These are phyloP conservation scores for Ogataea methanolica DNA, from an alignment of 805 yeast genomes.

Conservation along the genomic window DNA sequence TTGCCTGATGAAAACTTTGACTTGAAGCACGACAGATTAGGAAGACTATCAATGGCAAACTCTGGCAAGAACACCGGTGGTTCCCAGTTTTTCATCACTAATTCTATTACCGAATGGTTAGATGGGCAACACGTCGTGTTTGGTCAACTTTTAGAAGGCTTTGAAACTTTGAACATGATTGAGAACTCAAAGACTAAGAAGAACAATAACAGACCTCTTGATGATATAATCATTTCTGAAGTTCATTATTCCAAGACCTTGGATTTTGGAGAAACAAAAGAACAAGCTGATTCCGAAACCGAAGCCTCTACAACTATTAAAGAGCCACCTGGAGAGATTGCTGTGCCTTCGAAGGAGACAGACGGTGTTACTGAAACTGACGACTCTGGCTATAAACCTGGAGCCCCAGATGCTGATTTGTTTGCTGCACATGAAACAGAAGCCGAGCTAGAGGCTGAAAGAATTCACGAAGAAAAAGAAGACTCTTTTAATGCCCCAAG, in stretches of 20 bases:
- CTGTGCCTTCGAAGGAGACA: not conserved
- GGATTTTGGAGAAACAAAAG: not conserved
- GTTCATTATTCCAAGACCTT: constrained; percentile 8
- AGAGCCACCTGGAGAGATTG: not conserved
- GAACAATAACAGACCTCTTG: constrained; percentile 37
- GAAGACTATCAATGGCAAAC: constrained; percentile 49
- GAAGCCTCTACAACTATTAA: not conserved
- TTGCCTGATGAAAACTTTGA: constrained; percentile 71
- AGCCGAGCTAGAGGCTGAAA: constrained; percentile 1
- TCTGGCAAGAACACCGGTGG: constrained; percentile 55
- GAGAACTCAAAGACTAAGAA: constrained; percentile 49
- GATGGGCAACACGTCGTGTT: constrained; percentile 70
- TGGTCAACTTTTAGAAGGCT: constrained; percentile 70
- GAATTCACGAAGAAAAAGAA: constrained; percentile 3
- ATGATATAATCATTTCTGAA: constrained; percentile 36
- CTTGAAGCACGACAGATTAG: constrained; percentile 42
- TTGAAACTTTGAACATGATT: constrained; percentile 55
- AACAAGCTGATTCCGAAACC: not conserved
- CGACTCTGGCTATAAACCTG: not conserved
- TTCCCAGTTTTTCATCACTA: constrained; percentile 67
- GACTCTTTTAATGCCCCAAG: constrained; percentile 3
- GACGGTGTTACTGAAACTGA: not conserved
- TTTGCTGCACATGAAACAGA: not conserved
- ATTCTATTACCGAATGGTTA: constrained; percentile 45
- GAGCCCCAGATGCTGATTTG: not conserved